Conservation (phyloP, 257 asterid genomes). For the Salvia miltiorrhiza region DNA sequence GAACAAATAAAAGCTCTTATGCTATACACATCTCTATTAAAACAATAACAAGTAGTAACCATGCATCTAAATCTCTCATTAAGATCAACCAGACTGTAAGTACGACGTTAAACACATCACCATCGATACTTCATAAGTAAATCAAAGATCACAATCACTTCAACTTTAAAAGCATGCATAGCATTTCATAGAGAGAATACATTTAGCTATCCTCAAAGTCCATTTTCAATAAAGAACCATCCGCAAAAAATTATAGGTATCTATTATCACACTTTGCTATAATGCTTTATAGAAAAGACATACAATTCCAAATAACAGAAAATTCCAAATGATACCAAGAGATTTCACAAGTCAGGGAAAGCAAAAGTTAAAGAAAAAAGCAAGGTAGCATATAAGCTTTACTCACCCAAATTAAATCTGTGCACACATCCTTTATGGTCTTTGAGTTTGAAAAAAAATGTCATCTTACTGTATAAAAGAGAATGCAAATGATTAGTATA, state of each 20-base stretch:
- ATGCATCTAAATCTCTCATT: no score
- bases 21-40: no score
- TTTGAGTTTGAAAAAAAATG: conserved; percentile 81
- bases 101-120: no score
- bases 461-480: conserved; percentile 68
- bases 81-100: no score
- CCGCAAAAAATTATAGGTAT: background rate
- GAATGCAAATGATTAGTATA: conserved; percentile 21
- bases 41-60: no score
- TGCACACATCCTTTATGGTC: conserved; percentile 78
- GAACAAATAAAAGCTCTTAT: conserved; percentile 7
- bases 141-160: background rate
- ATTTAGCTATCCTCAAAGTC: background rate
- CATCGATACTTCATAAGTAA: background rate
- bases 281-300: background rate
- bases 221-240: background rate
- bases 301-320: background rate
- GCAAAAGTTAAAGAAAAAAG: background rate
- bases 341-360: background rate
- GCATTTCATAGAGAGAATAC: background rate
- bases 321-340: background rate
- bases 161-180: background rate
- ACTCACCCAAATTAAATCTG: conserved; percentile 85
- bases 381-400: background rate
- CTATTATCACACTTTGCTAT: no score